Conservation (phyloP, 306 rosid genomes). For the Fragaria vesca region DNA sequence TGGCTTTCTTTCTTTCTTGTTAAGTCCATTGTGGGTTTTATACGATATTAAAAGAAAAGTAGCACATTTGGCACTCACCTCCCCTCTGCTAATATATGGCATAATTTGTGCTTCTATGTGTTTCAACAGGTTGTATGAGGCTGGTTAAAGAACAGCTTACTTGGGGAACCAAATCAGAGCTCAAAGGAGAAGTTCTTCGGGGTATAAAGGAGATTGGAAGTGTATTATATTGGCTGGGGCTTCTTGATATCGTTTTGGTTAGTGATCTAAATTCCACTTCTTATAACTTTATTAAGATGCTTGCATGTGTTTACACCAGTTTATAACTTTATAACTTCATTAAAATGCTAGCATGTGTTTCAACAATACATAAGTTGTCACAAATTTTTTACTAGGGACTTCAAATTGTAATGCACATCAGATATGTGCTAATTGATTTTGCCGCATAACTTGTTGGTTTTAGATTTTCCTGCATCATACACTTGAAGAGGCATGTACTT, state of each 20-base stretch:
- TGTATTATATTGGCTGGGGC: conserved; percentile 90
- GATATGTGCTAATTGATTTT: neutral
- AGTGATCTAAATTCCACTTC: conserved; percentile 29
- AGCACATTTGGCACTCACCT: neutral
- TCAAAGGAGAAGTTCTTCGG: conserved; percentile 83
- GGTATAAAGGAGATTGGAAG: conserved; percentile 99
- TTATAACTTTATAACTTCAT: neutral
- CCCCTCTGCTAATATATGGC: neutral
- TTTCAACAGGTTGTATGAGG: conserved; percentile 71
- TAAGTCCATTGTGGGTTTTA: neutral
- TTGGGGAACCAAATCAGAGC: conserved; percentile 85
- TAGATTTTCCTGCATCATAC: neutral
- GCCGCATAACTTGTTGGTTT: neutral
- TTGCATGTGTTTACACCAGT: neutral
- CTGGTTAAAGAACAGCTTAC: conserved; percentile 86
- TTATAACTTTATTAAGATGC: neutral
- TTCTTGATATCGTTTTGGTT: conserved; percentile 93
- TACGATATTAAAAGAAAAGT: neutral
- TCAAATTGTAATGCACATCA: neutral
- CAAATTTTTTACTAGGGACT: neutral
- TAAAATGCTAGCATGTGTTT: no score
- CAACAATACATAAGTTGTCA: neutral
- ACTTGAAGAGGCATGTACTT: neutral
- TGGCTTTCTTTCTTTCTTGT: neutral
- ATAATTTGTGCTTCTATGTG: conserved; percentile 24